Evolutionary conservation across 1,284 basidiomycete genomes (phyloP).

Genomic region (Ceratobasidium sp.): DNA sequence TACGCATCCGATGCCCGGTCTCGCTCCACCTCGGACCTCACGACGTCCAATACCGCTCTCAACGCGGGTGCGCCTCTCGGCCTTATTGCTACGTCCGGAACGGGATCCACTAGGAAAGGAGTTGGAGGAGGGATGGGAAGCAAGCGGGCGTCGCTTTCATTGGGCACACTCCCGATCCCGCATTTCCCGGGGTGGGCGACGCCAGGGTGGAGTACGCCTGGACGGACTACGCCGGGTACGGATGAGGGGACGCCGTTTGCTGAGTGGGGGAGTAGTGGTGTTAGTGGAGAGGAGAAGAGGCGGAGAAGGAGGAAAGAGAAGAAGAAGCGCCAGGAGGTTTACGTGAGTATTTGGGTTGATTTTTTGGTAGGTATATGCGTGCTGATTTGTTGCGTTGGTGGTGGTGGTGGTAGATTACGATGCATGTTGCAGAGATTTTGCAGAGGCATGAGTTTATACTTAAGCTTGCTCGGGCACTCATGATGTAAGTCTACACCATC

Average conservation of each 20-base stretch:
- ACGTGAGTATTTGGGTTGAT: slow-evolving; percentile 63
- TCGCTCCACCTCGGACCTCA: slow-evolving; percentile 13
- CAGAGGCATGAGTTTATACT: slow-evolving; percentile 91
- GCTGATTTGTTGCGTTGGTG: slow-evolving; percentile 3
- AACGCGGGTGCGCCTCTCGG: slow-evolving; percentile 20
- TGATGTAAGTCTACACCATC: slow-evolving; percentile 71
- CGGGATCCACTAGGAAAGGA: slow-evolving; percentile 2
- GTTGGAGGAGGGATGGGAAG: not conserved
- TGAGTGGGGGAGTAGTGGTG: slow-evolving; percentile 22
- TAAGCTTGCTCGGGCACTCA: slow-evolving; percentile 89
- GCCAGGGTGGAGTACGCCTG: slow-evolving; percentile 52
- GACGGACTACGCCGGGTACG: slow-evolving; percentile 49
- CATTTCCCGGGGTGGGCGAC: slow-evolving; percentile 45
- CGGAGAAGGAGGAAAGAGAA: slow-evolving; percentile 68
- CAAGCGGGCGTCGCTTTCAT: slow-evolving; percentile 34
- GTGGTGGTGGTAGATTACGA: slow-evolving; percentile 85
- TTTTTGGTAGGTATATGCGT: slow-evolving; percentile 15
- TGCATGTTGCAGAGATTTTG: slow-evolving; percentile 89
- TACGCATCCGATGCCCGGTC: slow-evolving; percentile 2
- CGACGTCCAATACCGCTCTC: slow-evolving; percentile 1
- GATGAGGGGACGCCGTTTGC: slow-evolving; percentile 36
- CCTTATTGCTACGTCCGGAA: not conserved
- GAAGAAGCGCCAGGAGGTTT: slow-evolving; percentile 83
- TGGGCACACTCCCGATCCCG: slow-evolving; percentile 21
- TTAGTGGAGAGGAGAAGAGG: slow-evolving; percentile 59